Conservation (phyloP, 352 stramenopile species). For the Phytopythium vexans region DNA sequence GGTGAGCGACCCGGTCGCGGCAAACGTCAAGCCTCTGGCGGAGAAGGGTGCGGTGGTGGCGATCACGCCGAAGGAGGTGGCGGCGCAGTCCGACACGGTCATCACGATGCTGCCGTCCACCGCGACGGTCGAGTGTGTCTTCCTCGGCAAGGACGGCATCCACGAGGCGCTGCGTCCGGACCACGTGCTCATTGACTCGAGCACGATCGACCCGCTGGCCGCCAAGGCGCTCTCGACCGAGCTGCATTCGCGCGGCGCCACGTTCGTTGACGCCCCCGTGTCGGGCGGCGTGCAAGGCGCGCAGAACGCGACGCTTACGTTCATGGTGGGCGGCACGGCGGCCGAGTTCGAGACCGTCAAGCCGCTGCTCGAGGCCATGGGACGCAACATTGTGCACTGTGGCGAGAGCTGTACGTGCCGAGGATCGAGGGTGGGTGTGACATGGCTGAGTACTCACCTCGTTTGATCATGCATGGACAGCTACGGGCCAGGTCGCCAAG, state of each 20-base stretch:
- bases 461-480: slow-evolving; percentile 21
- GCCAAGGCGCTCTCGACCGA: slow-evolving; percentile 85
- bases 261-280: slow-evolving; percentile 95
- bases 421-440: slow-evolving; percentile 6
- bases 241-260: slow-evolving; percentile 46
- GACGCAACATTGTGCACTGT: slow-evolving; percentile 93
- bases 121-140: slow-evolving; percentile 80
- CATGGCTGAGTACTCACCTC: background rate
- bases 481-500: slow-evolving; percentile 89
- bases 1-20: slow-evolving; percentile 70
- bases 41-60: slow-evolving; percentile 50
- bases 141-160: slow-evolving; percentile 67
- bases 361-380: slow-evolving; percentile 90
- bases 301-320: slow-evolving; percentile 95
- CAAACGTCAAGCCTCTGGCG: slow-evolving; percentile 48
- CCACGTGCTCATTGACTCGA: slow-evolving; percentile 94
- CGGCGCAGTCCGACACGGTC: slow-evolving; percentile 77
- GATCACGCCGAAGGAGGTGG: slow-evolving; percentile 66
- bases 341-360: slow-evolving; percentile 70
- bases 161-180: slow-evolving; percentile 59
- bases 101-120: slow-evolving; percentile 96
- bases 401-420: slow-evolving; percentile 82
- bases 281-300: slow-evolving; percentile 96
- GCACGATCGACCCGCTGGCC: slow-evolving; percentile 93
- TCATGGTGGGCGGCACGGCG: slow-evolving; percentile 92